A percentile compares a stretch with the other conserved stretches of the same genome.
These are phyloP conservation scores for Baudoinia panamericana DNA, from an alignment of 495 filamentous ascomycete genomes.

Conservation along the genomic window DNA sequence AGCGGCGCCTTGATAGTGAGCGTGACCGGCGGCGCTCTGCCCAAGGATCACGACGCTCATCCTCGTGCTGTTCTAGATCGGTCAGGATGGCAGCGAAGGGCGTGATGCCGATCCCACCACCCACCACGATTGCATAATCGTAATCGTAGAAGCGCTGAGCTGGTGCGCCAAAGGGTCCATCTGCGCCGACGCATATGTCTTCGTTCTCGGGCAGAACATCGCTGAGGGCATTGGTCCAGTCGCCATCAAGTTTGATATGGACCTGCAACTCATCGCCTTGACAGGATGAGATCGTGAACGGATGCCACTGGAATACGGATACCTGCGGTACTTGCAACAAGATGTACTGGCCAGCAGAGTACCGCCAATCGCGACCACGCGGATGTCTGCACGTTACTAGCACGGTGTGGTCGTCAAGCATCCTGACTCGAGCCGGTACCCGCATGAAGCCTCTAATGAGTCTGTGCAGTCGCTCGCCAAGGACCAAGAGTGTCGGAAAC, in stretches of 20 bases:
- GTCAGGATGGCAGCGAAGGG: constrained; percentile 31
- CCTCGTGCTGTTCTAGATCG: constrained; percentile 24
- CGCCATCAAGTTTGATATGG: constrained; percentile 28
- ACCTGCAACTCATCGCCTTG: constrained; percentile 21
- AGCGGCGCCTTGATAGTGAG: neutral
- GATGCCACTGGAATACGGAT: constrained; percentile 31
- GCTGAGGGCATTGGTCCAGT: constrained; percentile 24
- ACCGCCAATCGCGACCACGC: constrained; percentile 25
- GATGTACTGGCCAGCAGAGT: constrained; percentile 32
- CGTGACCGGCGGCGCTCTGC: constrained; percentile 4
- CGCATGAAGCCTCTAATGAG: constrained; percentile 24
- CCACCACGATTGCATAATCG: constrained; percentile 28
- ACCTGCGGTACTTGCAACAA: constrained; percentile 29
- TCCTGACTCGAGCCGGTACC: constrained; percentile 22
- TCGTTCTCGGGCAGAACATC: constrained; percentile 5
- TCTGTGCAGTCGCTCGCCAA: constrained; percentile 23
- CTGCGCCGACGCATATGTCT: constrained; percentile 19
- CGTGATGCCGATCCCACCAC: constrained; percentile 32
- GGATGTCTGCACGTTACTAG: constrained; percentile 25
- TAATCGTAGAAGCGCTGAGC: constrained; percentile 33
- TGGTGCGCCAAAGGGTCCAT: constrained; percentile 27
- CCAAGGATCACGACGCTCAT: constrained; percentile 14
- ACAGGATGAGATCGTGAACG: constrained; percentile 28
- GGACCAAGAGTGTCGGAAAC: constrained; percentile 27
- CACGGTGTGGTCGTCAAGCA: constrained; percentile 29